Percentiles rank a stretch among this genome's conserved stretches.
These are phyloP conservation scores for Penicillium silybi DNA, from an alignment of 495 filamentous ascomycete species.

Conservation along the genomic window DNA sequence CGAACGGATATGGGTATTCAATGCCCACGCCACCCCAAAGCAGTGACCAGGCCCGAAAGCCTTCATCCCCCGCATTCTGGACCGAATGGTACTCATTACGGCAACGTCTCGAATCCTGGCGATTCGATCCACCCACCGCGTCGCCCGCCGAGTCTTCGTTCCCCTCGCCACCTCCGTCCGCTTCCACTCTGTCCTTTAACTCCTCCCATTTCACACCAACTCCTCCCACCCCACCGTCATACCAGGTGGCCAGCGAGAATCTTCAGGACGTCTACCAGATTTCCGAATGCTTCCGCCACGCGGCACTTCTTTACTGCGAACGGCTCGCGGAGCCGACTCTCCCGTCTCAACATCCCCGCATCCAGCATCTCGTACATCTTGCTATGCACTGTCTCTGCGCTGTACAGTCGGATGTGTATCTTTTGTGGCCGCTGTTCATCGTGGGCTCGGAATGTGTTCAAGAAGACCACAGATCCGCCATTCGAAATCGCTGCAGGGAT, in stretches of 20 bases:
- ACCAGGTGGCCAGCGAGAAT: slow-evolving; percentile 34
- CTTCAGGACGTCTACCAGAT: slow-evolving; percentile 57
- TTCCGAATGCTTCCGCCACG: slow-evolving; percentile 85
- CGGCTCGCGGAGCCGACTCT: slow-evolving; percentile 76
- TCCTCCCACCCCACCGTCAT: slow-evolving; percentile 25
- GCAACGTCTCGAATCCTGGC: slow-evolving; percentile 73
- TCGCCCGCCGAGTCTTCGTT: slow-evolving; percentile 28
- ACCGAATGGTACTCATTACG: slow-evolving; percentile 79
- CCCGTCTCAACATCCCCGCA: slow-evolving; percentile 70
- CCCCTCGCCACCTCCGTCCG: slow-evolving; percentile 18
- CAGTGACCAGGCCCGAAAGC: slow-evolving; percentile 18
- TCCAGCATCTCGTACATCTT: slow-evolving; percentile 76
- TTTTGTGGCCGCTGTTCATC: slow-evolving; percentile 93
- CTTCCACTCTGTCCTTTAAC: slow-evolving; percentile 32
- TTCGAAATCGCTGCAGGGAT: slow-evolving; percentile 75
- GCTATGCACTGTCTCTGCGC: slow-evolving; percentile 77
- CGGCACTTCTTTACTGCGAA: slow-evolving; percentile 86
- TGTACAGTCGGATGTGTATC: slow-evolving; percentile 79
- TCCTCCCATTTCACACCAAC: slow-evolving; percentile 33
- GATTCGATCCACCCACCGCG: slow-evolving; percentile 64
- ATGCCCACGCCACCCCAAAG: slow-evolving; percentile 27
- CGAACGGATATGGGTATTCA: slow-evolving; percentile 22
- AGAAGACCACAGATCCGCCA: slow-evolving; percentile 69
- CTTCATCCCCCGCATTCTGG: slow-evolving; percentile 64
- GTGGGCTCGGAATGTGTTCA: slow-evolving; percentile 87